These are phyloP conservation scores for Sporothrix variecibatus DNA, from an alignment of 2,329 filamentous ascomycete species.

Conservation along the genomic window DNA sequence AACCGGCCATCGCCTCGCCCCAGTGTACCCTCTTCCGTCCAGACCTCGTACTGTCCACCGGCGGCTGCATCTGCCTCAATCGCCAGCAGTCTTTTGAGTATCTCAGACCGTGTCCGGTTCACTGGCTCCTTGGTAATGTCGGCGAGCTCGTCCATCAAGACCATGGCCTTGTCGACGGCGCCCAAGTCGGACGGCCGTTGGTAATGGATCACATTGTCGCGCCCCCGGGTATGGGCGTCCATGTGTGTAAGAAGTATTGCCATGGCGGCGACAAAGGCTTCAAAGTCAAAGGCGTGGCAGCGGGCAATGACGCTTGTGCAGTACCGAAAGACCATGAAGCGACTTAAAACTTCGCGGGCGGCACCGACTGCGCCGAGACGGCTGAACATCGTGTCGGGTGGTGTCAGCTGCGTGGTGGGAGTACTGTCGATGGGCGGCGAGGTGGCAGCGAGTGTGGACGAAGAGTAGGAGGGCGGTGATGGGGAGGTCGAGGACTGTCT, in stretches of 20 bases:
- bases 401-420: conserved; percentile 32
- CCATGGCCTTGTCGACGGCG: conserved; percentile 41
- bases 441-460: not conserved
- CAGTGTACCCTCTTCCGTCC: conserved; percentile 10
- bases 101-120: conserved; percentile 34
- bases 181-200: conserved; percentile 44
- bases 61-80: conserved; percentile 35
- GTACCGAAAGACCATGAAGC: conserved; percentile 39
- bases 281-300: conserved; percentile 40
- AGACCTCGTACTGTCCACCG: conserved; percentile 18
- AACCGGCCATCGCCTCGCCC: conserved; percentile 18
- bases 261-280: conserved; percentile 42
- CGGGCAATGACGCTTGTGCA: conserved; percentile 36
- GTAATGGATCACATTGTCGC: conserved; percentile 40
- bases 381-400: conserved; percentile 45
- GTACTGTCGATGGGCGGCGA: not conserved
- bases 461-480: not conserved
- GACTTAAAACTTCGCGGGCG: conserved; percentile 41
- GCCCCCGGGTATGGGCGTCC: conserved; percentile 34
- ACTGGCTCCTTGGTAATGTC: conserved; percentile 36
- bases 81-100: conserved; percentile 37
- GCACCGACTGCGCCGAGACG: conserved; percentile 46
- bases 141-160: conserved; percentile 39
- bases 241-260: conserved; percentile 43
- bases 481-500: not conserved